Percentiles rank a stretch among this genome's conserved stretches.
phyloP scores from a whole-genome alignment of 2,329 filamentous ascomycete species.

The Bipolaris oryzae region DNA sequence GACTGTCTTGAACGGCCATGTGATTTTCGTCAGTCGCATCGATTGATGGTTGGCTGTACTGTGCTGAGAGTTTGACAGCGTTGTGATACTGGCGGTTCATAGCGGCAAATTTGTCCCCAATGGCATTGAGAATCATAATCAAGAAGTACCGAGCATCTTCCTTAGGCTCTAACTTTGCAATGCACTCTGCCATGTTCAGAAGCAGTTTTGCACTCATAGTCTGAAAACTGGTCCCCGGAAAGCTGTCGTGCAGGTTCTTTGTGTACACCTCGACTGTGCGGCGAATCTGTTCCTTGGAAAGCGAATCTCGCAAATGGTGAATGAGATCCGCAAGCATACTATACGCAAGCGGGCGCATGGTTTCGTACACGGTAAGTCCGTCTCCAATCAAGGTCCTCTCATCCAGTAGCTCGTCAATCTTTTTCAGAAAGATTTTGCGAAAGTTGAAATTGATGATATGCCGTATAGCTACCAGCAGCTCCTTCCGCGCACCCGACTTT shows the following conservation, averaged over 20 bases:
- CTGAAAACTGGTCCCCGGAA: slow-evolving; percentile 97
- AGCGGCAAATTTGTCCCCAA: slow-evolving; percentile 95
- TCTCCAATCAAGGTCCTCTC: slow-evolving; percentile 94
- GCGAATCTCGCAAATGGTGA: slow-evolving; percentile 90
- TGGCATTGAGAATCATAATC: slow-evolving; percentile 96
- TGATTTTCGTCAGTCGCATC: slow-evolving; percentile 77
- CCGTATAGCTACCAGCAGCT: slow-evolving; percentile 91
- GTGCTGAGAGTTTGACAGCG: slow-evolving; percentile 87
- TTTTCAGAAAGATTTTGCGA: slow-evolving; percentile 88
- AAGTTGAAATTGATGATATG: slow-evolving; percentile 99
- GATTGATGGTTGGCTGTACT: slow-evolving; percentile 69
- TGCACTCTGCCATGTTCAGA: slow-evolving; percentile 97
- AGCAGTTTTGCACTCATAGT: slow-evolving; percentile 99
- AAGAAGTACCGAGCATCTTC: slow-evolving; percentile 92
- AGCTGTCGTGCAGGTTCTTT: slow-evolving; percentile 91
- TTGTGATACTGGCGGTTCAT: slow-evolving; percentile 98
- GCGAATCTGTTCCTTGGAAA: slow-evolving; percentile 88
- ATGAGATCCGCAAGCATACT: slow-evolving; percentile 99
- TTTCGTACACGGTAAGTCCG: slow-evolving; percentile 94
- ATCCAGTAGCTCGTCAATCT: slow-evolving; percentile 94
- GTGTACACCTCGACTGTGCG: slow-evolving; percentile 98
- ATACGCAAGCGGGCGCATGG: slow-evolving; percentile 92
- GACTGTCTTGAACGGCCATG: slow-evolving; percentile 77
- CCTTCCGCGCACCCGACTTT: slow-evolving; percentile 91
- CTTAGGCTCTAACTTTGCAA: slow-evolving; percentile 91